Conservation (phyloP, 169 alveolate species). For the Cryptosporidium meleagridis region DNA sequence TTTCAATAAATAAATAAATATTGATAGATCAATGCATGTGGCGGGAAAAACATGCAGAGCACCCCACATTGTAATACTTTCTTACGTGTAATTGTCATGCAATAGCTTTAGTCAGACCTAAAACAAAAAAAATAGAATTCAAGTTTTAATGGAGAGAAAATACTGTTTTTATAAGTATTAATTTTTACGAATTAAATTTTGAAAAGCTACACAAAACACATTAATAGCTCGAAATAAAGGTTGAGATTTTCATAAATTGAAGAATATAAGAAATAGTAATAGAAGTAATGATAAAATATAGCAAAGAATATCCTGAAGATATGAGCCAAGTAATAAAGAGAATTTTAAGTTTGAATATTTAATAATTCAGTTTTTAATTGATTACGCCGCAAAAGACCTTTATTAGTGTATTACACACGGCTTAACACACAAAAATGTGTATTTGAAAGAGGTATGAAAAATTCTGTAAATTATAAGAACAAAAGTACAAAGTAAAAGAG, state of each 20-base stretch:
- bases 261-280: no score
- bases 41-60: slow-evolving; percentile 12
- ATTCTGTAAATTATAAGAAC: not conserved
- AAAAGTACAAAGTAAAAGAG: not conserved
- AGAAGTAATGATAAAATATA: not conserved
- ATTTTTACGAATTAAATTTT: not conserved
- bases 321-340: not conserved
- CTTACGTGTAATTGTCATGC: slow-evolving; percentile 16
- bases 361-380: not conserved
- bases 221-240: no score
- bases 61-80: slow-evolving; percentile 14
- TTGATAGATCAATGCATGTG: slow-evolving; percentile 30
- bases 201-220: not conserved
- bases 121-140: not conserved
- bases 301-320: not conserved
- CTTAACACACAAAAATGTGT: slow-evolving; percentile 51
- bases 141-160: not conserved
- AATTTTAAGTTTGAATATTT: not conserved
- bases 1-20: not conserved
- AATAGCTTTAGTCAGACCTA: not conserved
- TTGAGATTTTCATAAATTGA: no score
- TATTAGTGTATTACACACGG: slow-evolving; percentile 39
- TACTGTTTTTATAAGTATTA: not conserved
- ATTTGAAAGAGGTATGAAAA: no score
- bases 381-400: slow-evolving; percentile 34